phyloP scores from a whole-genome alignment of 73 alveolate genomes.

The Paramecium sexaurelia region DNA sequence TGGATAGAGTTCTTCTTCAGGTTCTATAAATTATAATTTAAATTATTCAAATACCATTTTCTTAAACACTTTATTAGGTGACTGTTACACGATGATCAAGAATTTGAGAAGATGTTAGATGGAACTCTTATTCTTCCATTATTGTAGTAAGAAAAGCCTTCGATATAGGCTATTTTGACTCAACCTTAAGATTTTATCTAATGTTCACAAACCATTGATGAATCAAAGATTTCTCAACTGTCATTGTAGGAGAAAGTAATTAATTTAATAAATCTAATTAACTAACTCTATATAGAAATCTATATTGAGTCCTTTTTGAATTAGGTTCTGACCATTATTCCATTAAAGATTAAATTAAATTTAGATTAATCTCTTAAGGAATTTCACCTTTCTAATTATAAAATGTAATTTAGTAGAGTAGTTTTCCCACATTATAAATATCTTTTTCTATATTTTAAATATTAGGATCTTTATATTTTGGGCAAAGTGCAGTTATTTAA shows the following conservation, averaged over 20 bases:
- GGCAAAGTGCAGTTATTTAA: background rate
- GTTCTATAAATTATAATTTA: background rate
- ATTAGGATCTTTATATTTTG: background rate
- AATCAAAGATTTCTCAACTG: background rate
- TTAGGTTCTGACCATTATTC: background rate
- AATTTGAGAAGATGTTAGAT: background rate
- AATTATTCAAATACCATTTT: background rate
- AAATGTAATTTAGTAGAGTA: slow-evolving; percentile 24
- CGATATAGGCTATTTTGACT: background rate
- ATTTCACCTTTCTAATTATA: background rate
- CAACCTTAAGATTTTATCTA: background rate
- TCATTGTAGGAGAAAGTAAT: background rate
- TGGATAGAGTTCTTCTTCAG: background rate
- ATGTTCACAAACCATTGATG: slow-evolving; percentile 38
- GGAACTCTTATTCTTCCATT: background rate
- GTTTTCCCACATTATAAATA: background rate
- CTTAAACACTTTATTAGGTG: background rate
- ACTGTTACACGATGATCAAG: background rate
- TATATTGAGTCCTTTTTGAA: background rate
- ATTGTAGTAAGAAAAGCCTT: background rate
- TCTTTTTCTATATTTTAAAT: background rate
- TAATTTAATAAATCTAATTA: background rate
- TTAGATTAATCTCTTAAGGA: background rate
- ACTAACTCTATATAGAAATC: slow-evolving; percentile 34
- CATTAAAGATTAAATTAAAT: background rate